Base-by-base conservation (phyloP, 345 rosid species). In the Heritiera littoralis region DNA sequence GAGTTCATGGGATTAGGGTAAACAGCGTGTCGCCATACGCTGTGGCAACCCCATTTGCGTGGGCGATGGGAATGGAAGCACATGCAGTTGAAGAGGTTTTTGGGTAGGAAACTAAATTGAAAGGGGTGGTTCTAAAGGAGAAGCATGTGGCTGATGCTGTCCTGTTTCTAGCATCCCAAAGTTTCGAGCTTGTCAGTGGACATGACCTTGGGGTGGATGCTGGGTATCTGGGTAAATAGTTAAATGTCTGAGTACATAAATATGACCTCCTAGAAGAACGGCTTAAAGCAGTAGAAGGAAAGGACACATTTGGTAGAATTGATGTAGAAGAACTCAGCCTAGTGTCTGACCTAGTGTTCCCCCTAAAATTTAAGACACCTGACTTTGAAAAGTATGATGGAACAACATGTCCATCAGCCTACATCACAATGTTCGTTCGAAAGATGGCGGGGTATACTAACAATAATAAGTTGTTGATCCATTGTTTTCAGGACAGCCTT, bases 71-170 rank as follows among this genome's bases (percentile, higher is more conserved):
- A 28, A 41, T 12, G 68, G 41, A 58, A 7, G 55, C 51, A 3
- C 41, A 48, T 43, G 75, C 49, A 23, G 10, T 5, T 10, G 41
- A 59, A 40, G 45, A 58, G 68, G 0, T 0, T 58, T 58, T 4
- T 28, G 68, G 59, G 10, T 0, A 7, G 41, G 6, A 17, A 6
- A n/a, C 32, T 2, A 45, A 4, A 8, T 2, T 75, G 40, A 75
- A 75, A 28, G 78, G 77, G 32, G 43, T 59, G 23, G 66, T 43
- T 2, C 40, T 75, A 1, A 75, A 41, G 7, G 40, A 0, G 38
- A 20, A 28, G 60, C 32, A 60, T 17, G 78, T 75, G 4, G 78
- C 68, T 8, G 78, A 75, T 43, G 78, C 38, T 1, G 61, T 72
- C 20, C 2, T 52, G 41, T 52, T 72, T 28, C 60, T 72, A 1